Percentiles rank a stretch among this genome's conserved stretches.
phyloP scores from a whole-genome alignment of 1,284 basidiomycete genomes.

The Papiliotrema fonsecae region DNA sequence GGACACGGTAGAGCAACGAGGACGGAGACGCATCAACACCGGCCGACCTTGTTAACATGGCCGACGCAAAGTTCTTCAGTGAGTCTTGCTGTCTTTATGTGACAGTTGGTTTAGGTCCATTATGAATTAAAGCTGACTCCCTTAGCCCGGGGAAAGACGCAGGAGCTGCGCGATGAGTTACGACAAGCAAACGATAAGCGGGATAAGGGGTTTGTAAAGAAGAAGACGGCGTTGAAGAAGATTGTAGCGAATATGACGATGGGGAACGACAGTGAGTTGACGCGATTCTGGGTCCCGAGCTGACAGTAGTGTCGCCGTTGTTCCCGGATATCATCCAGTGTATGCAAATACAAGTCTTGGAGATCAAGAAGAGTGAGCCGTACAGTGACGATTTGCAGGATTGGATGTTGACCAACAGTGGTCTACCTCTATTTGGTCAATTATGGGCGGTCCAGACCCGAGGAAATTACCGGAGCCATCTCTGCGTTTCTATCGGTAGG shows the following conservation, averaged over 20 bases:
- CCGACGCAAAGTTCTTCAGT: slow-evolving; percentile 50
- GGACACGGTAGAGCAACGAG: no score
- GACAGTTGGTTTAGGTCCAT: neutral
- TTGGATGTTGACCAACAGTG: slow-evolving; percentile 53
- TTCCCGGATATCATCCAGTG: slow-evolving; percentile 98
- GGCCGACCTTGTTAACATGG: slow-evolving; percentile 29
- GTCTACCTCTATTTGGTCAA: slow-evolving; percentile 98
- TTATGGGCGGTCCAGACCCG: slow-evolving; percentile 94
- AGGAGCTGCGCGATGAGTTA: slow-evolving; percentile 71
- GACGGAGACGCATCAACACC: no score
- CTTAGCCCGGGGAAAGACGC: slow-evolving; percentile 75
- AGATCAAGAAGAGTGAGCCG: slow-evolving; percentile 94
- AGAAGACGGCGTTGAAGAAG: slow-evolving; percentile 90
- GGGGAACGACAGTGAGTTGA: slow-evolving; percentile 91
- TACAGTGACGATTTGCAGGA: neutral
- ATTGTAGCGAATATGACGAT: slow-evolving; percentile 96
- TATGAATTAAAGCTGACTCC: slow-evolving; percentile 1
- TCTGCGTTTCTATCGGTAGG: slow-evolving; percentile 81
- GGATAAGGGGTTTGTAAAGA: slow-evolving; percentile 88
- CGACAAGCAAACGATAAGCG: slow-evolving; percentile 77
- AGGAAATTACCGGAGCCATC: slow-evolving; percentile 90
- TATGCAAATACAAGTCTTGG: slow-evolving; percentile 69
- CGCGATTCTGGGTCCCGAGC: slow-evolving; percentile 62
- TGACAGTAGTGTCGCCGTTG: slow-evolving; percentile 76
- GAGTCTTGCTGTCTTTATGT: slow-evolving; percentile 6